Conservation (phyloP, 192 early-diverging fungal species). For the Phlyctochytrium arcticum region DNA sequence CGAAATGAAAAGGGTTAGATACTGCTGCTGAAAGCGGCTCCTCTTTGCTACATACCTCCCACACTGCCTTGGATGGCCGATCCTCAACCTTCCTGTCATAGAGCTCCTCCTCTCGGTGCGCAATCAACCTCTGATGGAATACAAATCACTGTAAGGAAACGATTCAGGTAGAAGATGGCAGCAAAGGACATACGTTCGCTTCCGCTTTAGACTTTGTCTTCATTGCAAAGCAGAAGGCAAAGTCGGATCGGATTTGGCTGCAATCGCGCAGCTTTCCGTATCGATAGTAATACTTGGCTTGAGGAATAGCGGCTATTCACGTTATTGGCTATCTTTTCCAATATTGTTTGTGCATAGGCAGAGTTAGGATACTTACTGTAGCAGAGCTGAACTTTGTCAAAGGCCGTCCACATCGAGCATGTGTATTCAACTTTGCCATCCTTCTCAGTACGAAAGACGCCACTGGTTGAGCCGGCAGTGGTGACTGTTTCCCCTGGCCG, state of each 20-base stretch:
- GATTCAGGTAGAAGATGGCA: background rate
- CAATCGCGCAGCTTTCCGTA: slow-evolving; percentile 48
- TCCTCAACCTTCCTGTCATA: slow-evolving; percentile 36
- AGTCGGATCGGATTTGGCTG: slow-evolving; percentile 29
- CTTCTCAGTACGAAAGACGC: no score
- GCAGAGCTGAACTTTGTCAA: slow-evolving; percentile 42
- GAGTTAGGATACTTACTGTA: slow-evolving; percentile 23
- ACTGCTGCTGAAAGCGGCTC: background rate
- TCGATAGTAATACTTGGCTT: slow-evolving; percentile 48
- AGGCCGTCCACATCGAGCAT: slow-evolving; percentile 34
- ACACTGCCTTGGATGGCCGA: slow-evolving; percentile 31
- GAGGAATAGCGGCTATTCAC: slow-evolving; percentile 32
- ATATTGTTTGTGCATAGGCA: background rate
- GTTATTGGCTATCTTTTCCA: background rate
- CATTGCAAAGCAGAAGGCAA: slow-evolving; percentile 41
- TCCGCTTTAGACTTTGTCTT: slow-evolving; percentile 34
- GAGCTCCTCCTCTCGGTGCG: slow-evolving; percentile 31
- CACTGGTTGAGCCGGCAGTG: no score
- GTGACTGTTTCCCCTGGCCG: no score
- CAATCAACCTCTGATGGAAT: slow-evolving; percentile 10
- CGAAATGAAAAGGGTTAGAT: background rate
- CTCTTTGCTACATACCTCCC: slow-evolving; percentile 31
- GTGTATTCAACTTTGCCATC: no score
- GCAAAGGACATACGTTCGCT: slow-evolving; percentile 23
- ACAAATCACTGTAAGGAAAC: background rate